Base-by-base conservation (phyloP, 495 filamentous ascomycete genomes). In the Beverwykella pulmonaria region DNA sequence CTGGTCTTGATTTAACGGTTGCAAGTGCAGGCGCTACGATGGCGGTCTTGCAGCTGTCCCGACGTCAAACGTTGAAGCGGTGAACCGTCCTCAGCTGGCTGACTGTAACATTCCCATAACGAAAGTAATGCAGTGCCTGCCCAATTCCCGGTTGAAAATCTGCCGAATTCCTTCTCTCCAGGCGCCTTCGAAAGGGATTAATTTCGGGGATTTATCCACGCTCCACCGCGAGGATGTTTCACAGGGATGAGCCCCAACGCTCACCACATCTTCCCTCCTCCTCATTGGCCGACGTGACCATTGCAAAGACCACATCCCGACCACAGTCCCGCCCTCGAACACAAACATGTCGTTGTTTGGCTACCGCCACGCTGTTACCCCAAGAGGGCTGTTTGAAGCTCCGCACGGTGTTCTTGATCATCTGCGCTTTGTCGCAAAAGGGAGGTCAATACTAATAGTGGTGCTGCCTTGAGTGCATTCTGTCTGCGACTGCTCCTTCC, bases 141-240 rank as follows among this genome's bases (percentile, higher is more conserved):
- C 15, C 44, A 19, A 8, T 23, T 7, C 44, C 44, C 20, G 9
- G 20, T 2, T 10, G 5, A 7, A 7, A 50, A 50, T 50, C 25
- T 50, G 48, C 48, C 25, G 20, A 5, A 50, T 23, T 6, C n/a
- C 48, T 12, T 50, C 9, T 26, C 6, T 26, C 48, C 5, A 22
- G 7, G 25, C 20, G 9, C 44, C 44, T 15, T 7, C 44, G n/a
- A 23, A n/a, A n/a, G n/a, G 44, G 15, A 19, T 47, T 48, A 59
- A 59, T 59, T 32, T 59, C 56, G 56, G 56, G 20, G 44, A 48
- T 59, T 46, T 48, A 48, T 48, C 39, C 17, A 50, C 56, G 34
- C 41, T 29, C 5, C 41, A 19, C 22, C 39, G 41, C 34, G 30
- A 17, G 2, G 22, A 36, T 39, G 48, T 27, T 23, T 23, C 48